Evolutionary conservation across 2,329 filamentous ascomycete genomes (phyloP).

Genomic region (Sclerotiophoma versabilis): DNA sequence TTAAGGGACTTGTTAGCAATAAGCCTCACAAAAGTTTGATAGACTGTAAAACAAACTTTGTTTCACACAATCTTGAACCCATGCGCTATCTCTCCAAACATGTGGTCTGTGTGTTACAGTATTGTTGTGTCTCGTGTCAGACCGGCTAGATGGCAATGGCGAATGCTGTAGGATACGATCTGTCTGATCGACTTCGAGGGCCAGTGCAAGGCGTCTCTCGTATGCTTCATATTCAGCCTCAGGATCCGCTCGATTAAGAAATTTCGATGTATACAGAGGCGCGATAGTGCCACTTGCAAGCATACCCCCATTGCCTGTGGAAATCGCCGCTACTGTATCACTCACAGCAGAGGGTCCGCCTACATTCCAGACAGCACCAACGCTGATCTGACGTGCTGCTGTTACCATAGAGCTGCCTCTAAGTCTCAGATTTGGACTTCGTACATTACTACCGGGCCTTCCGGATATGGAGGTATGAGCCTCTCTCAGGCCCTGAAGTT

Average conservation of each 20-base stretch:
- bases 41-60: conserved; percentile 41
- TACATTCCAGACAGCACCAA: conserved; percentile 77
- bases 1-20: conserved; percentile 22
- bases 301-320: conserved; percentile 69
- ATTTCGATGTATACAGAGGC: conserved; percentile 66
- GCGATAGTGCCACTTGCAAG: conserved; percentile 77
- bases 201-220: conserved; percentile 76
- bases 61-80: conserved; percentile 44
- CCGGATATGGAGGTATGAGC: conserved; percentile 38
- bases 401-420: conserved; percentile 31
- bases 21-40: conserved; percentile 19
- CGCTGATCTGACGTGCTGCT: conserved; percentile 61
- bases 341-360: conserved; percentile 70
- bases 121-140: conserved; percentile 10
- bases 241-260: conserved; percentile 58
- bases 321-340: conserved; percentile 58
- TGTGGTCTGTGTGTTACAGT: conserved; percentile 23
- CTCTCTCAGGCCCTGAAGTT: conserved; percentile 42
- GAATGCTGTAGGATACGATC: conserved; percentile 65
- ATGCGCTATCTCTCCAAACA: conserved; percentile 53
- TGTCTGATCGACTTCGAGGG: conserved; percentile 78
- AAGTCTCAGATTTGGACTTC: conserved; percentile 27
- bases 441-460: conserved; percentile 26
- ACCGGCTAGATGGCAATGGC: conserved; percentile 6
- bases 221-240: conserved; percentile 73